phyloP scores from a whole-genome alignment of 108 stramenopile genomes.

The Hondaea fermentalgiana region DNA sequence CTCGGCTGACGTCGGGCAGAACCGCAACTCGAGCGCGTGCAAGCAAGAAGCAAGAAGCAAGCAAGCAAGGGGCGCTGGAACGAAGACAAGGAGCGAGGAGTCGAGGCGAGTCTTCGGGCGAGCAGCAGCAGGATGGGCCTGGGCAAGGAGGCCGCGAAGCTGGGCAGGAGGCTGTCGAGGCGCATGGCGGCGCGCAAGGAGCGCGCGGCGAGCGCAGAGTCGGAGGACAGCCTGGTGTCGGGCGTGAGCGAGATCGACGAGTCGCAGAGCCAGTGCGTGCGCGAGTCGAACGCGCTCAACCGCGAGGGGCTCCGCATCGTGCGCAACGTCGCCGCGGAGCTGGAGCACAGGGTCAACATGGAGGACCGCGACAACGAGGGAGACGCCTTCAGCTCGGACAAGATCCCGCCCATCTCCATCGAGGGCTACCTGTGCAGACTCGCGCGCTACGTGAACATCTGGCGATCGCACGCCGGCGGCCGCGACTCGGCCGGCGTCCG shows the following conservation, averaged over 20 bases:
- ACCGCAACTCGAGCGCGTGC: too few relatives aligned
- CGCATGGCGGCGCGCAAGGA: background rate
- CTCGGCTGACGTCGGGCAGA: too few relatives aligned
- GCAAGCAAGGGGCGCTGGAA: too few relatives aligned
- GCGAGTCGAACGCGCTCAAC: conserved; percentile 10
- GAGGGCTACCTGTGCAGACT: background rate
- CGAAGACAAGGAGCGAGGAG: too few relatives aligned
- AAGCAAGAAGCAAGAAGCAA: too few relatives aligned
- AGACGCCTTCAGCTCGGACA: background rate
- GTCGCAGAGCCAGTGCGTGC: background rate
- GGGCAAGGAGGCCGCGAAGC: background rate
- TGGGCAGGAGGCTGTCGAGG: background rate
- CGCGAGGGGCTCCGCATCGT: background rate
- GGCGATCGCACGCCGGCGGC: background rate
- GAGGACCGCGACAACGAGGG: background rate
- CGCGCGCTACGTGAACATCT: background rate
- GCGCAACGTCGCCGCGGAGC: background rate
- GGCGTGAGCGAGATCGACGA: background rate
- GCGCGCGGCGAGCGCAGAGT: background rate
- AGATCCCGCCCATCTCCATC: background rate
- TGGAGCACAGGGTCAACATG: background rate
- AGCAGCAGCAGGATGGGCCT: background rate
- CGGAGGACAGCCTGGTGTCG: background rate
- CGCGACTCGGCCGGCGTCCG: conserved; percentile 8
- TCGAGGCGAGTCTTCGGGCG: too few relatives aligned